Base-by-base conservation (phyloP, 106 monocot species). In the Dioscorea alata region DNA sequence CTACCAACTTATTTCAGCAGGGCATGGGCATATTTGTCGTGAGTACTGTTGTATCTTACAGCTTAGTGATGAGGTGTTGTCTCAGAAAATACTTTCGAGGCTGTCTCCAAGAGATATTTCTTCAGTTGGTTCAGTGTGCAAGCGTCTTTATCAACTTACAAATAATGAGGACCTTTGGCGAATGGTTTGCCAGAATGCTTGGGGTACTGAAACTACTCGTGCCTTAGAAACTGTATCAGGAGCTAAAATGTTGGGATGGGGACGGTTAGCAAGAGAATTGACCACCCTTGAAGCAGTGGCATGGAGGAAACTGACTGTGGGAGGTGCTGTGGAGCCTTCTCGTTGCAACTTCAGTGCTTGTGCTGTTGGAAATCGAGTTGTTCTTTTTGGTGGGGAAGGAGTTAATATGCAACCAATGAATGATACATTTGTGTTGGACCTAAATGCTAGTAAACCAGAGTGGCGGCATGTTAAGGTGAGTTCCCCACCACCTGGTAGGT, bases 331-430 rank as follows among this genome's bases (percentile, higher is more conserved):
- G 21, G 94, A 95, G 63, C 94, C 94, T 48, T 95, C 94, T n/a
- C 82, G 94, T 4, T 95, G 91, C 78, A 95, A 95, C 72, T 95
- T 95, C 72, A 88, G 94, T 74, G 91, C 94, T 8, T 95, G 94
- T 78, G 94, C 94, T 50, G 94, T 88, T 23, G 94, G 94, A 9
- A 95, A 86, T 33, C 81, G 94, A 12, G 91, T 95, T 61, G 91
- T 95, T 32, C 88, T 95, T 57, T 95, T 95, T 72, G 94, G 94
- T 57, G 94, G 94, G 14, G 94, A 95, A 69, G 94, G 94, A 13
- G 84, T 95, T 23, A 91, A 95, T 73, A 95, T 95, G 94, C 94
- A 95, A 66, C 94, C 94, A 19, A 95, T 95, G 94, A 95, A 95
- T 70, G 94, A 95, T 60, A 95, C 94, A 19, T 95, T 95, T 75